Conservation (phyloP, 371 early-diverging fungal species). For the Rhizopus arrhizus region DNA sequence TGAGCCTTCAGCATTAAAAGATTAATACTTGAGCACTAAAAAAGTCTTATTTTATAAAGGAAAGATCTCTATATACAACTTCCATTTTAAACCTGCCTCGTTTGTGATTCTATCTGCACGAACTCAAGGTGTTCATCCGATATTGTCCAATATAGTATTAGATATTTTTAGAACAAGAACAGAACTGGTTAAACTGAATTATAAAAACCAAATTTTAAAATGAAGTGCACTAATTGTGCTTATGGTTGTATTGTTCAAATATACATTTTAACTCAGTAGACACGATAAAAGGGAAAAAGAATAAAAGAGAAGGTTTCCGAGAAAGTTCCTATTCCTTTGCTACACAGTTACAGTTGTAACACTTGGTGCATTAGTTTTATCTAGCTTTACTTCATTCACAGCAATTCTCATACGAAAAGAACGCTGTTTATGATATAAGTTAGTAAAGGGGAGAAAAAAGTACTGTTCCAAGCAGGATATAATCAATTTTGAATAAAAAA, state of each 20-base stretch:
- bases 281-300: background rate
- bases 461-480: no score
- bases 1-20: constrained; percentile 96
- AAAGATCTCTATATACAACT: constrained; percentile 69
- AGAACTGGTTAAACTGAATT: constrained; percentile 22
- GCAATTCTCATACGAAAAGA: no score
- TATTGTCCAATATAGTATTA: constrained; percentile 85
- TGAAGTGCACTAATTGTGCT: constrained; percentile 16
- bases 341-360: no score
- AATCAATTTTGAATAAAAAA: no score
- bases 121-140: constrained; percentile 95
- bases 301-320: no score
- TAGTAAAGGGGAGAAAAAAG: no score
- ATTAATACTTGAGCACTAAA: constrained; percentile 96
- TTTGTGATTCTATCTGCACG: constrained; percentile 85
- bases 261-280: constrained; percentile 23
- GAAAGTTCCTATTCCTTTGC: no score
- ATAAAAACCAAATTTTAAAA: background rate
- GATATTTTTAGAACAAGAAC: constrained; percentile 68
- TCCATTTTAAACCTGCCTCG: constrained; percentile 88
- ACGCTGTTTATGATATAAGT: no score
- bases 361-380: no score
- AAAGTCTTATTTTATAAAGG: background rate
- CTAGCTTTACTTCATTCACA: no score
- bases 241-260: constrained; percentile 25